A percentile compares a stretch with the other conserved stretches of the same genome.
Evolutionary conservation across 768 basidiomycete species (phyloP).

Genomic region (Russula sp.): DNA sequence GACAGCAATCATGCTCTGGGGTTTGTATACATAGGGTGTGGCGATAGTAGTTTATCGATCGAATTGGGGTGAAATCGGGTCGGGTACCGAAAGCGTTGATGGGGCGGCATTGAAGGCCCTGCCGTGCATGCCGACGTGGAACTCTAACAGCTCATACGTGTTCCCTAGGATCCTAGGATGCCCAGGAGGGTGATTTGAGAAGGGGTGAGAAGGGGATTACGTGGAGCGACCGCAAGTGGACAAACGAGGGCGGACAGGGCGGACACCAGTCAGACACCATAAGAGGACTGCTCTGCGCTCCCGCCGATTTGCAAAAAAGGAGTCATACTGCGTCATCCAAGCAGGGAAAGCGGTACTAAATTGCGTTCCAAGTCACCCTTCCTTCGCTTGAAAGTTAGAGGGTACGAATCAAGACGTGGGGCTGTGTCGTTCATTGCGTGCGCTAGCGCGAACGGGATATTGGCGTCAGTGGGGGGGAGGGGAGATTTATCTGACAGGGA

Average conservation of each 20-base stretch:
- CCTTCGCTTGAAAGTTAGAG: not conserved
- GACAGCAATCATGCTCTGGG: not conserved
- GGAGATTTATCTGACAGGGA: not conserved
- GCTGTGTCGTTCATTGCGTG: not conserved
- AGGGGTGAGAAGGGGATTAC: not conserved
- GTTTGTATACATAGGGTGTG: not conserved
- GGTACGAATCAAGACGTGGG: not conserved
- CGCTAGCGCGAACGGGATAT: not conserved
- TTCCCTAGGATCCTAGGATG: conserved; percentile 15
- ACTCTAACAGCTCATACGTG: not conserved
- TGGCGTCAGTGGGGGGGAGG: not conserved
- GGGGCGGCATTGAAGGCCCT: not conserved
- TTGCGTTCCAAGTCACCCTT: no score
- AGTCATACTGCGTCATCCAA: conserved; percentile 21
- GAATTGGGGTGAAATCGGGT: not conserved
- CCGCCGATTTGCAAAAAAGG: conserved; percentile 7
- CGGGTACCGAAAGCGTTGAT: conserved; percentile 8
- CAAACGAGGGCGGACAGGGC: not conserved
- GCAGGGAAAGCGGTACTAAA: conserved; percentile 8
- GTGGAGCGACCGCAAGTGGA: not conserved
- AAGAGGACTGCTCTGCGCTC: not conserved
- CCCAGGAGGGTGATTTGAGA: not conserved
- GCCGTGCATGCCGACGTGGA: conserved; percentile 6
- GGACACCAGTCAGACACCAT: not conserved
- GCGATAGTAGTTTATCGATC: not conserved